Conservation (phyloP, 306 rosid genomes). For the Cucumis sativus region DNA sequence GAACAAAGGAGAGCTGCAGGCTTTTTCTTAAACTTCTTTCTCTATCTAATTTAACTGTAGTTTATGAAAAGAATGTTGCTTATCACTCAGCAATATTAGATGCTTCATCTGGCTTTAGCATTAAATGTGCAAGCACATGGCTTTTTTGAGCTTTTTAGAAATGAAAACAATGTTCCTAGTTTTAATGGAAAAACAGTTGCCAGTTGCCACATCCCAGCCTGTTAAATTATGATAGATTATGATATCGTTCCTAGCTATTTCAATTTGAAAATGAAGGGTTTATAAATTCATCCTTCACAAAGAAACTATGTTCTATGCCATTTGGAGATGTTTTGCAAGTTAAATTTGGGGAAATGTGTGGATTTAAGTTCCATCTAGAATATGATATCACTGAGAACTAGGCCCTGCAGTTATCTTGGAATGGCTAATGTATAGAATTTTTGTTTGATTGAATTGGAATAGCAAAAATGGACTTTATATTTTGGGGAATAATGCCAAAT, state of each 20-base stretch:
- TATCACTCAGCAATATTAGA: neutral
- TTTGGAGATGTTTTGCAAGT: neutral
- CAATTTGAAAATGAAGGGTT: neutral
- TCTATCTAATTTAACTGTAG: neutral
- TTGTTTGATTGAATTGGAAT: neutral
- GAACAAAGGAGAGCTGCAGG: neutral
- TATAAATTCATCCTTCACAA: neutral
- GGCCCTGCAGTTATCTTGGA: neutral
- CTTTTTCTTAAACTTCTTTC: neutral
- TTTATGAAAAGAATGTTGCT: neutral
- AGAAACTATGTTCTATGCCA: neutral
- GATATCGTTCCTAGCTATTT: neutral
- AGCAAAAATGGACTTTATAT: neutral
- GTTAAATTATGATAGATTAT: neutral
- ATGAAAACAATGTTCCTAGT: neutral
- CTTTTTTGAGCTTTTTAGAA: neutral
- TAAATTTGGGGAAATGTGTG: neutral
- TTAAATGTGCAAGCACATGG: neutral
- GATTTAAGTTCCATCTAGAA: neutral
- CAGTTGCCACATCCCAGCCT: neutral
- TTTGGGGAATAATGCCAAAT: neutral
- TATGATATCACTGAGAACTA: neutral
- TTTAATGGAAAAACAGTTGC: neutral
- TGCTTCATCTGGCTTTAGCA: neutral
- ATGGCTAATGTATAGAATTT: neutral